Percentiles rank a stretch among this genome's conserved stretches.
These are phyloP conservation scores for Hypoxylon intermedium DNA, from an alignment of 495 filamentous ascomycete genomes.

Conservation along the genomic window DNA sequence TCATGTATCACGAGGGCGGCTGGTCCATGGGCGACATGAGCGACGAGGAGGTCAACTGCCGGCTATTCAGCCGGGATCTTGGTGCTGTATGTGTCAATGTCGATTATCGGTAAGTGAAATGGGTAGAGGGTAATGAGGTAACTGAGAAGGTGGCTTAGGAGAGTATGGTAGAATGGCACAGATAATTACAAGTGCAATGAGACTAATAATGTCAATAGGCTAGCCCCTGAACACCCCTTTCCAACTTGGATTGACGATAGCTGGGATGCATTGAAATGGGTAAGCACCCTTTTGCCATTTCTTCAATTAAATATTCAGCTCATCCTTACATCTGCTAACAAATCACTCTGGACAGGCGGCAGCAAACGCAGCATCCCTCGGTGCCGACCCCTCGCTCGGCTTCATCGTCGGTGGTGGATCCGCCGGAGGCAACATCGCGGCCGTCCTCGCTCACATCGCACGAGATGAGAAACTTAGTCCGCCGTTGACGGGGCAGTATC, in stretches of 20 bases:
- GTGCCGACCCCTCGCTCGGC: conserved; percentile 49
- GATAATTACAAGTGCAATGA: no score
- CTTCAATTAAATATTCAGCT: not conserved
- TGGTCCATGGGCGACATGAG: conserved; percentile 51
- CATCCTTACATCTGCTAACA: not conserved
- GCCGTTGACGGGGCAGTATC: conserved; percentile 53
- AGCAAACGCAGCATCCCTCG: conserved; percentile 46
- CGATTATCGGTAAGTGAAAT: conserved; percentile 46
- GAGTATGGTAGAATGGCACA: not conserved
- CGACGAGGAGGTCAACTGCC: conserved; percentile 42
- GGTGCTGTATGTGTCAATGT: conserved; percentile 51
- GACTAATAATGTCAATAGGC: conserved; percentile 22
- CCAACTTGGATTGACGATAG: conserved; percentile 55
- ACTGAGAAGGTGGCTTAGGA: not conserved
- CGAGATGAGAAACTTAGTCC: conserved; percentile 53
- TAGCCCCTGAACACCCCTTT: conserved; percentile 58
- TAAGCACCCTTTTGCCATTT: conserved; percentile 23
- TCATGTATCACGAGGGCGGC: conserved; percentile 55
- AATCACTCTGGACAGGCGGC: conserved; percentile 34
- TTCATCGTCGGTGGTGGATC: conserved; percentile 60
- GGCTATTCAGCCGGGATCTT: conserved; percentile 43
- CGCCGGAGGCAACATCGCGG: conserved; percentile 57
- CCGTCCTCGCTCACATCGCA: conserved; percentile 49
- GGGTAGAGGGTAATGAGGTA: no score
- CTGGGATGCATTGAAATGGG: conserved; percentile 60